Percentiles rank a stretch among this genome's conserved stretches.
These are phyloP conservation scores for Aspergillus candidus DNA, from an alignment of 2,329 filamentous ascomycete genomes.

Conservation along the genomic window DNA sequence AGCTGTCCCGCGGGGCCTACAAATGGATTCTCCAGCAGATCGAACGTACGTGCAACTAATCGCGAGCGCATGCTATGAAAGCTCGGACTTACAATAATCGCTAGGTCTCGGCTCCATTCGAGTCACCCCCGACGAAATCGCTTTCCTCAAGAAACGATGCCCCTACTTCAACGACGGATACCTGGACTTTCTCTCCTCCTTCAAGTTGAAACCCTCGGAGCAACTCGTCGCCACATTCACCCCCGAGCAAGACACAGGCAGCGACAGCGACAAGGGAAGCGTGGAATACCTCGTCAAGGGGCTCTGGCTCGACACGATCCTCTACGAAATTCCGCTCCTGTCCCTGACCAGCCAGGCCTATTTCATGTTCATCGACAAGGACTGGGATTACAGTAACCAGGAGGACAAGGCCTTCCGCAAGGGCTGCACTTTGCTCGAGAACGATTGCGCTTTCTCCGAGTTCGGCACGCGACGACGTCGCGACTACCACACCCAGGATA, in stretches of 20 bases:
- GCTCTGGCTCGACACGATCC: conserved; percentile 87
- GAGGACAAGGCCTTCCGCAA: conserved; percentile 79
- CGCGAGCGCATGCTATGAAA: not conserved
- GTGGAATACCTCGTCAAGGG: conserved; percentile 72
- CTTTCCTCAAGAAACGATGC: conserved; percentile 72
- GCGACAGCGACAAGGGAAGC: conserved; percentile 64
- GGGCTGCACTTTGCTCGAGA: conserved; percentile 67
- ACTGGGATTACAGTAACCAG: conserved; percentile 85
- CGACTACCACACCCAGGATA: conserved; percentile 90
- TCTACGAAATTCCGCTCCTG: conserved; percentile 94
- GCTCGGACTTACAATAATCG: conserved; percentile 8
- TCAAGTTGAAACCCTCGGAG: conserved; percentile 72
- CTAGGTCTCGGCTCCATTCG: conserved; percentile 75
- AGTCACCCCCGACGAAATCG: conserved; percentile 70
- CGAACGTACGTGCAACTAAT: conserved; percentile 51
- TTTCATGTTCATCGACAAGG: conserved; percentile 90
- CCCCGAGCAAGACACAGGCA: conserved; percentile 50
- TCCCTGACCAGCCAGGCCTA: conserved; percentile 92
- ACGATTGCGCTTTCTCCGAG: conserved; percentile 84
- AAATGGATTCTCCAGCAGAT: conserved; percentile 81
- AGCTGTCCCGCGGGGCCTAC: conserved; percentile 75
- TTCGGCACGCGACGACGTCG: conserved; percentile 85
- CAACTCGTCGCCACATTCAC: conserved; percentile 68
- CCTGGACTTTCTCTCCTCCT: conserved; percentile 72
- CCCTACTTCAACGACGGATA: conserved; percentile 73